Evolutionary conservation across 2,329 filamentous ascomycete genomes (phyloP).

Genomic region (Claviceps spartinae): DNA sequence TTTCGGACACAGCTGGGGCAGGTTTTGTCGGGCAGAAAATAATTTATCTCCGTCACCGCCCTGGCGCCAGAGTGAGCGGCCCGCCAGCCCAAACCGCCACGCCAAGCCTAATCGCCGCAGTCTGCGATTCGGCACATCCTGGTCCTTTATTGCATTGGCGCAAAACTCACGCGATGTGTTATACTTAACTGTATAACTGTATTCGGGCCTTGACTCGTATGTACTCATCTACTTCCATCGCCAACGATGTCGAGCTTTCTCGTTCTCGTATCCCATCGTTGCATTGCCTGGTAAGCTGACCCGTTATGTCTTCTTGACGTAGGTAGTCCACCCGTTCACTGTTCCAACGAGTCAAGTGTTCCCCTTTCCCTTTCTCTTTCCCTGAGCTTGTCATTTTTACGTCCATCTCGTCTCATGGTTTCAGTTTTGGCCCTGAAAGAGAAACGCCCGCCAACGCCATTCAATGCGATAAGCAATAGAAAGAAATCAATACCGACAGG

Average conservation of each 20-base stretch:
- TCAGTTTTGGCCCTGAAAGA: not conserved
- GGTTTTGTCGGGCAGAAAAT: slow-evolving; percentile 18
- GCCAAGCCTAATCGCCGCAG: too few relatives aligned
- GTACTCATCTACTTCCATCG: too few relatives aligned
- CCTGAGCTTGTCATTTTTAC: not conserved
- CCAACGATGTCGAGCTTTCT: not conserved
- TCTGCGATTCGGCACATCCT: too few relatives aligned
- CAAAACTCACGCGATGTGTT: too few relatives aligned
- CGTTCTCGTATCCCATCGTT: not conserved
- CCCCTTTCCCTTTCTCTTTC: not conserved
- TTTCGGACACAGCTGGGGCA: too few relatives aligned
- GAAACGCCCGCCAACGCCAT: slow-evolving; percentile 14
- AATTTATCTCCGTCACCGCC: slow-evolving; percentile 17
- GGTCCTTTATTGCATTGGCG: too few relatives aligned
- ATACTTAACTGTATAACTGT: too few relatives aligned
- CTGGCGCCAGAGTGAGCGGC: slow-evolving; percentile 3
- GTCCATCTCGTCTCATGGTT: not conserved
- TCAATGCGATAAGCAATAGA: slow-evolving; percentile 11
- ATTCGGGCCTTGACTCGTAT: too few relatives aligned
- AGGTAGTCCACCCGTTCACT: not conserved
- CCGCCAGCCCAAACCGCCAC: too few relatives aligned
- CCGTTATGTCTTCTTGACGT: not conserved
- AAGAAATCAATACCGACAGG: slow-evolving; percentile 1
- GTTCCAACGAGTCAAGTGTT: not conserved
- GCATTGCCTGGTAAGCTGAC: not conserved